phyloP scores from a whole-genome alignment of 441 rosid genomes.

The Arabidopsis lyrata region DNA sequence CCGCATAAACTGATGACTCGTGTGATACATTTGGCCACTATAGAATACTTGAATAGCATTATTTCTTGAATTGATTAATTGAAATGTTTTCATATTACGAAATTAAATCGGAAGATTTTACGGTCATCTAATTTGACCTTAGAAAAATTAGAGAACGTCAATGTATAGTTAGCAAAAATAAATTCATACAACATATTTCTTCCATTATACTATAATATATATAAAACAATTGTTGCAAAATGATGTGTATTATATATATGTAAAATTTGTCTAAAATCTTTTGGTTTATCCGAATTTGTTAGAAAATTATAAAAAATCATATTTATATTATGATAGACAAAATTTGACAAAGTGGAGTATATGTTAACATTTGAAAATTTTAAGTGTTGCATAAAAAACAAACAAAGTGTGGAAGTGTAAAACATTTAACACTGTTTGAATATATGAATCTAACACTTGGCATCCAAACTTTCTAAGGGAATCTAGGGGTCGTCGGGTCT shows the following conservation, averaged over 20 bases:
- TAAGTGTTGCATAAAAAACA: background rate
- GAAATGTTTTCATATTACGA: background rate
- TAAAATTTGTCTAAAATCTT: background rate
- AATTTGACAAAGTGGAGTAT: too few relatives aligned
- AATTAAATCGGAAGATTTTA: background rate
- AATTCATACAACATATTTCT: background rate
- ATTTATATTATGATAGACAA: too few relatives aligned
- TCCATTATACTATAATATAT: background rate
- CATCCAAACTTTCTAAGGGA: slow-evolving; percentile 28
- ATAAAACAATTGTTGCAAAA: background rate
- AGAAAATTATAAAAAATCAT: background rate
- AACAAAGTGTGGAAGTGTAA: background rate
- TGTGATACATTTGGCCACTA: slow-evolving; percentile 3
- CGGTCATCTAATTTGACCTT: background rate
- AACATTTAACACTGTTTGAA: slow-evolving; percentile 1
- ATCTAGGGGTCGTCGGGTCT: slow-evolving; percentile 30
- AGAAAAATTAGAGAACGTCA: background rate
- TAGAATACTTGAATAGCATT: background rate
- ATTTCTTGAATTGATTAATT: background rate
- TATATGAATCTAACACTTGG: slow-evolving; percentile 11
- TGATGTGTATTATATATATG: background rate
- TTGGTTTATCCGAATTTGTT: background rate
- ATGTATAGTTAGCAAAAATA: background rate
- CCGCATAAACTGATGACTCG: background rate
- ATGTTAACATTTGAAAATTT: too few relatives aligned